These are phyloP conservation scores for Coemansia sp. DNA, from an alignment of 192 early-diverging fungal species.

Conservation along the genomic window DNA sequence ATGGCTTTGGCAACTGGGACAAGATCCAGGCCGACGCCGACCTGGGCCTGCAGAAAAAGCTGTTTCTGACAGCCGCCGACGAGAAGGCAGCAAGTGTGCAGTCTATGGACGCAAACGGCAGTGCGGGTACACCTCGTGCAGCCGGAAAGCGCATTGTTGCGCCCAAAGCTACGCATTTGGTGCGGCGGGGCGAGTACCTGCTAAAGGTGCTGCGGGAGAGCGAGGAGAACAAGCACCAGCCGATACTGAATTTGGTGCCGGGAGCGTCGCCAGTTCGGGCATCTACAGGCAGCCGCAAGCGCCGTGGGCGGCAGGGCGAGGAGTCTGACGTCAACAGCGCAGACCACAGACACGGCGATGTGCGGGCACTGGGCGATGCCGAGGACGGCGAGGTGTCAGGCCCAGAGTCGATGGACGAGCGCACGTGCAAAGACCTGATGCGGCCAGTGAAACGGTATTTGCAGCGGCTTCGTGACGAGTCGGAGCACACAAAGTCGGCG, in stretches of 20 bases:
- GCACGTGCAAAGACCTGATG: conserved; percentile 67
- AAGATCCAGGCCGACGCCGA: conserved; percentile 76
- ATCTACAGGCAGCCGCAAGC: conserved; percentile 22
- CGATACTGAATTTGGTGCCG: conserved; percentile 17
- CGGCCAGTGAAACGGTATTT: conserved; percentile 65
- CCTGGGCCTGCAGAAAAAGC: conserved; percentile 82
- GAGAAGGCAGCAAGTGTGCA: conserved; percentile 52
- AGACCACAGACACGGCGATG: conserved; percentile 18
- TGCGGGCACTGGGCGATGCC: conserved; percentile 15
- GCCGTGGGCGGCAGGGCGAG: conserved; percentile 36
- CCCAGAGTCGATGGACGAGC: conserved; percentile 58
- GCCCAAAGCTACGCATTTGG: conserved; percentile 84
- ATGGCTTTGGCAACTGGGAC: conserved; percentile 93
- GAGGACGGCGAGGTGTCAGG: conserved; percentile 49
- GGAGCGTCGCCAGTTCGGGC: conserved; percentile 11
- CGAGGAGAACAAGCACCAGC: conserved; percentile 51
- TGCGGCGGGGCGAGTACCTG: conserved; percentile 86
- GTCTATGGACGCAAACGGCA: conserved; percentile 23
- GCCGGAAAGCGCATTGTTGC: conserved; percentile 52
- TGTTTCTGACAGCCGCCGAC: conserved; percentile 66
- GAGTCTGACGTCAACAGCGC: conserved; percentile 36
- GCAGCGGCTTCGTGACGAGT: conserved; percentile 57
- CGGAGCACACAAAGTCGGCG: conserved; percentile 54
- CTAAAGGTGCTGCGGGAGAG: conserved; percentile 79
- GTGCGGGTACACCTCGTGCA: conserved; percentile 6